A percentile compares a stretch with the other conserved stretches of the same genome.
Conservation (phyloP, 2,329 filamentous ascomycete species). For the Colletotrichum sp. region DNA sequence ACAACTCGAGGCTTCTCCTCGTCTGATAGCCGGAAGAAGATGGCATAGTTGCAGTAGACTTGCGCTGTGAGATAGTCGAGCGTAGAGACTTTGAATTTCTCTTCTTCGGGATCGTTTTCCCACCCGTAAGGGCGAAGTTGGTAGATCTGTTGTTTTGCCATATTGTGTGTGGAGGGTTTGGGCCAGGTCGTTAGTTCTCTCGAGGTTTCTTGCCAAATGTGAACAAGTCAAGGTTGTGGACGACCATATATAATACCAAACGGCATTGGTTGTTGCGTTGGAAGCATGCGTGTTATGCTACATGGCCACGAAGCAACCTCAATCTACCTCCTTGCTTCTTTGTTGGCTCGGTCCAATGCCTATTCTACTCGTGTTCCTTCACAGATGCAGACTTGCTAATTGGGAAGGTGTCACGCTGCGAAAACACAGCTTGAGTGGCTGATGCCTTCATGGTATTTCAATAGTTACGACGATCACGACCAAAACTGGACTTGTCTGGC, state of each 20-base stretch:
- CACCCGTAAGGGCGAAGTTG: constrained; percentile 37
- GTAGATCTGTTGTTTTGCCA: constrained; percentile 32
- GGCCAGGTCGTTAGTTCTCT: neutral
- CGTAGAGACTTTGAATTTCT: constrained; percentile 39
- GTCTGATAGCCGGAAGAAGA: constrained; percentile 43
- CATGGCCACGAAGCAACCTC: neutral
- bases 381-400: neutral
- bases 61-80: constrained; percentile 39
- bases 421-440: neutral
- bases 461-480: neutral
- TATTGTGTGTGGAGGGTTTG: neutral
- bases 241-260: neutral
- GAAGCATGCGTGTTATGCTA: neutral
- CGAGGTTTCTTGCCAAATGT: neutral
- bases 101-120: constrained; percentile 40
- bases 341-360: neutral
- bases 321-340: neutral
- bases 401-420: neutral
- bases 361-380: neutral
- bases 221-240: neutral
- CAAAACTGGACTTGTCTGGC: neutral
- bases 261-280: neutral
- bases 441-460: rapidly evolving
- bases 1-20: constrained; percentile 20
- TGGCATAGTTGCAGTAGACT: constrained; percentile 41